Evolutionary conservation across 371 early-diverging fungal species (phyloP), one percentile per base, ranked within the genome.

Genomic region (Amoeboaphelidium protococcarum): DNA sequence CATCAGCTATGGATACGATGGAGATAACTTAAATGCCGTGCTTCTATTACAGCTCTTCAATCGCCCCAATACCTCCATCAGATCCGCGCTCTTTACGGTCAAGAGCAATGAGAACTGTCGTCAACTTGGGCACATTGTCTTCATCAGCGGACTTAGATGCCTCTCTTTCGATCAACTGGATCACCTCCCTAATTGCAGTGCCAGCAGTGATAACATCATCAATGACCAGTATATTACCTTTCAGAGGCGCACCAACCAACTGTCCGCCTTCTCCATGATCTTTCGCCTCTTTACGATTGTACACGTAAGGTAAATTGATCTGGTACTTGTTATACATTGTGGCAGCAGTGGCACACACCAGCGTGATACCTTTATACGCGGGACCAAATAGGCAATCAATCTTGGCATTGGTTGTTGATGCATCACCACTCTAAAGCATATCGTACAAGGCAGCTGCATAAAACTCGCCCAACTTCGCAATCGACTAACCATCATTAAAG

Each of bases 181-280:
- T 69, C 23, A 74, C 72, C 58, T 95, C 89, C 41, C 83, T 68
- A 57, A 95, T 89, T 13, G 96, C 91, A 2, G 96, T 95, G 27
- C 95, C 96, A 16, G 92, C 92, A 3, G 96, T 92, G 57, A 92
- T 90, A 21, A 95, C 96, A 59, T 95, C 96, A 63, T 95, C 96
- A 19, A 94, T 73, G 23, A 90, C 69, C 40, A 92, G 65, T n/a
- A 89, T 70, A 46, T 68, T 64, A 24, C 80, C 80, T 3, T 57
- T 55, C 54, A 90, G 63, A 27, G 76, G 62, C 0, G 84, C 66
- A 16, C 96, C 96, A 2, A 95, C 90, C 52, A 91, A 82, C 45
- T 58, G 68, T 20, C 92, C 92, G 40, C 92, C 96, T 59, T 95
- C 96, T 40, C 92, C 92, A 54, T 95, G 96, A 59, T 91, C 89